These are phyloP conservation scores for Amylocystis lapponica DNA, from an alignment of 768 basidiomycete species.

Conservation along the genomic window DNA sequence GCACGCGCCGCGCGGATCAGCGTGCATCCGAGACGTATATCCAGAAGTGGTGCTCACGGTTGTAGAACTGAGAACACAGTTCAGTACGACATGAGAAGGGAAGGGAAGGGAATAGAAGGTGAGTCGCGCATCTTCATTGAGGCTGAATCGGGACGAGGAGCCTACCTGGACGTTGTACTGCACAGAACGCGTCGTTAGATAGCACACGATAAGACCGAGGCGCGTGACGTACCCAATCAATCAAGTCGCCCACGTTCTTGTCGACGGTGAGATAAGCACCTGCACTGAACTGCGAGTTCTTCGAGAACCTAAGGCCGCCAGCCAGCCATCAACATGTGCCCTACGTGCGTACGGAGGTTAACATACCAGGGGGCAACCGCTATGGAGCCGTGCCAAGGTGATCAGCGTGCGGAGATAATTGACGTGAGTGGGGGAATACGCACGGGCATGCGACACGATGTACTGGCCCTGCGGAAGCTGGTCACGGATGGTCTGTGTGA, in stretches of 20 bases:
- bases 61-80: conserved; percentile 45
- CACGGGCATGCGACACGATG: conserved; percentile 53
- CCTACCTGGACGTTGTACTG: conserved; percentile 27
- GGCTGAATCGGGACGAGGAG: no score
- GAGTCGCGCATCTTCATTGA: conserved; percentile 3
- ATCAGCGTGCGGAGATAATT: conserved; percentile 7
- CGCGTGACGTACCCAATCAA: conserved; percentile 73
- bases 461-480: conserved; percentile 43
- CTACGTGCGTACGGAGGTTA: no score
- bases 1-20: conserved; percentile 1
- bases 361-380: conserved; percentile 46
- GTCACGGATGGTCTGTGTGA: conserved; percentile 44
- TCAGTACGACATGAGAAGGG: no score
- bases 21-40: no score
- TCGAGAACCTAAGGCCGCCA: no score
- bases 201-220: not conserved
- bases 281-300: conserved; percentile 15
- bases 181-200: not conserved
- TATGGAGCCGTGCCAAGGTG: conserved; percentile 2
- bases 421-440: conserved; percentile 5
- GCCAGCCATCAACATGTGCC: no score
- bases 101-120: not conserved
- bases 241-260: conserved; percentile 44
- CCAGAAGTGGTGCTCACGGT: conserved; percentile 13
- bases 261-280: conserved; percentile 57